Evolutionary conservation across 73 alveolate species (phyloP), one percentile per base, ranked within the genome.

Genomic region (Paramecium caudatum): DNA sequence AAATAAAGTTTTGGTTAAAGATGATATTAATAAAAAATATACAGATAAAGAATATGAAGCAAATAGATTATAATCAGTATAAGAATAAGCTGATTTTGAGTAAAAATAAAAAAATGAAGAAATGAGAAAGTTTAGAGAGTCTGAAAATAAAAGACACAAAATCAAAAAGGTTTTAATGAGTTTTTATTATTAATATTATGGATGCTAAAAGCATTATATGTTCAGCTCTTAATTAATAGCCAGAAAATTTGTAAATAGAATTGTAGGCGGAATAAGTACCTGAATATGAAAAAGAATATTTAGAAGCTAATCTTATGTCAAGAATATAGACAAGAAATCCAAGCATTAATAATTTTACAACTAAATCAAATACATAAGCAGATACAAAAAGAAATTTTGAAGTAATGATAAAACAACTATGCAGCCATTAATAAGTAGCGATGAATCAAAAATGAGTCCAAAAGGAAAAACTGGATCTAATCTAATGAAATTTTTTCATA

Each of bases 221-320:
- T 15, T 49, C 70, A 49, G 70, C 70, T 8, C 25, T 49, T 21
- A 49, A 34, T 55, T 55, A 16, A 55, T 23, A 55, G 3, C 45
- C 80, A 19, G 80, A 55, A 7, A 55, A 55, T 55, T 17, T 55
- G 23, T 21, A 55, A 27, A 17, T 55, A 3, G 83, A 65, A 65
- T 65, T 33, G 34, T 36, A 65, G 32, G 55, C 55, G 34, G 47
- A 65, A 65, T 43, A 32, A 33, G 15, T 16, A 65, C 32, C 32
- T 30, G 83, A 65, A 65, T 65, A 65, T 65, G 50, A 65, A 65
- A 33, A 30, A 36, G 83, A 65, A n/a, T 65, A 65, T 30, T 65
- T 62, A 46, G 82, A 62, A 27, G 55, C 34, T 4, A 13, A 36
- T 65, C 39, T 65, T 12, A 16, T 33, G 8, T 33, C 83, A 33